Base-by-base conservation (phyloP, 768 basidiomycete genomes). In the Panaeolus cyanescens region DNA sequence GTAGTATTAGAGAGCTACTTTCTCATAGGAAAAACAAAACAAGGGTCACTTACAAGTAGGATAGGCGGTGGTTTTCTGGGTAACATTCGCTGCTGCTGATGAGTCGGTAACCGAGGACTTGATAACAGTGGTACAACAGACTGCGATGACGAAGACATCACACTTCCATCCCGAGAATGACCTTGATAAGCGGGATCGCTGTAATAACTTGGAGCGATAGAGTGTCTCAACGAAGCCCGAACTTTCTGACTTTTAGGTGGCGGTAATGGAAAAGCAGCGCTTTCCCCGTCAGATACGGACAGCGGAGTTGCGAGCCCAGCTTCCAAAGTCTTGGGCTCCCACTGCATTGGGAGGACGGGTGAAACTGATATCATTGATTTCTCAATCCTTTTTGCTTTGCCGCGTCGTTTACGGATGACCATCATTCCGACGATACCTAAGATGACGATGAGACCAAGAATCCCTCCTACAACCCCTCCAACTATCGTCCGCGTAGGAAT, bases 121-220 rank as follows among this genome's bases (percentile, higher is more conserved):
- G 68, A 66, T 54, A 75, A 70, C 25, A 67, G 20, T 5, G 72
- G 69, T 32, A 74, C 66, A 54, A 73, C 64, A 32, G 70, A 69
- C 40, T 68, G 64, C 15, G 68, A 70, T 15, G 73, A 73, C 25
- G 68, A 58, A 57, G 70, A 71, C 58, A 62, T 54, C 50, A 53
- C 66, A 69, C 64, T 68, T 64, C 33, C 60, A 19, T 55, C 66
- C 55, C 71, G 54, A 32, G 67, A 66, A 31, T 74, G 65, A 34
- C 59, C 63, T n/a, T 64, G 63, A 61, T 64, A 70, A 17, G 66
- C 60, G 2, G 71, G 69, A 59, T 72, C 68, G n/a, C 72, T 73
- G 59, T 77, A 78, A 62, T 77, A 76, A 64, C 77, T 78, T n/a
- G 77, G 76, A 58, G 77, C 74, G 37, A 78, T 75, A 1, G 77